Percentiles rank a stretch among this genome's conserved stretches.
These are phyloP conservation scores for Xerocomus potaroensis DNA, from an alignment of 768 basidiomycete species.

Conservation along the genomic window DNA sequence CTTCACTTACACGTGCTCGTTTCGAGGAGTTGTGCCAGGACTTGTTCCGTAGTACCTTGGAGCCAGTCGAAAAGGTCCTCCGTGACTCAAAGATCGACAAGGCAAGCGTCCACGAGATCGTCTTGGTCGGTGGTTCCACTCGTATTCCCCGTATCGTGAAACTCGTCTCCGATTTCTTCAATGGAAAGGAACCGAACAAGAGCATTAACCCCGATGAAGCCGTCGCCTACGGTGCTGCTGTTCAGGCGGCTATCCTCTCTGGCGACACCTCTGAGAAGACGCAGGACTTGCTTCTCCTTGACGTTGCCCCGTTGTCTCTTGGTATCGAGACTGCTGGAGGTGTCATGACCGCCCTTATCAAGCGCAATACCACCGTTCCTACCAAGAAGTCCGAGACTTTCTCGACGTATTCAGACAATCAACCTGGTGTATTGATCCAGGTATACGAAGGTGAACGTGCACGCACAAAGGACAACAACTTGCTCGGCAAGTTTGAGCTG, in stretches of 20 bases:
- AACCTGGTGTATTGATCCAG: slow-evolving; percentile 97
- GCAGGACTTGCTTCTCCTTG: slow-evolving; percentile 91
- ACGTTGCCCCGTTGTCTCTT: slow-evolving; percentile 84
- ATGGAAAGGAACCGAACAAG: slow-evolving; percentile 98
- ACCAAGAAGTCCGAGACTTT: slow-evolving; percentile 99
- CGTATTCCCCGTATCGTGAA: slow-evolving; percentile 98
- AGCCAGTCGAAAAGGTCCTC: slow-evolving; percentile 97
- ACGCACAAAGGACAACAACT: slow-evolving; percentile 97
- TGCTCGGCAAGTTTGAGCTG: slow-evolving; percentile 97
- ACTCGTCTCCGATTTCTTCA: slow-evolving; percentile 98
- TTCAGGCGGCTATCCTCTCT: slow-evolving; percentile 96
- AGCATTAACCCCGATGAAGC: slow-evolving; percentile 99
- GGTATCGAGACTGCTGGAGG: slow-evolving; percentile 99
- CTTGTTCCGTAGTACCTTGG: slow-evolving; percentile 89
- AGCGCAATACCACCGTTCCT: slow-evolving; percentile 97
- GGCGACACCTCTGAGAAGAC: slow-evolving; percentile 99
- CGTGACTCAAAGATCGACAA: slow-evolving; percentile 99
- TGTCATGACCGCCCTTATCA: slow-evolving; percentile 98
- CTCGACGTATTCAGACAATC: slow-evolving; percentile 98
- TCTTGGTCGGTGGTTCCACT: slow-evolving; percentile 96
- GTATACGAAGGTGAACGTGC: slow-evolving; percentile 99
- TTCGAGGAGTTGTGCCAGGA: slow-evolving; percentile 96
- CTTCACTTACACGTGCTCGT: slow-evolving; percentile 94
- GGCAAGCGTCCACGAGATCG: slow-evolving; percentile 91
- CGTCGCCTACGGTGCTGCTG: slow-evolving; percentile 97